Evolutionary conservation across 2,329 filamentous ascomycete species (phyloP), one percentile per base, ranked within the genome.

Genomic region (Epichloe gansuensis): DNA sequence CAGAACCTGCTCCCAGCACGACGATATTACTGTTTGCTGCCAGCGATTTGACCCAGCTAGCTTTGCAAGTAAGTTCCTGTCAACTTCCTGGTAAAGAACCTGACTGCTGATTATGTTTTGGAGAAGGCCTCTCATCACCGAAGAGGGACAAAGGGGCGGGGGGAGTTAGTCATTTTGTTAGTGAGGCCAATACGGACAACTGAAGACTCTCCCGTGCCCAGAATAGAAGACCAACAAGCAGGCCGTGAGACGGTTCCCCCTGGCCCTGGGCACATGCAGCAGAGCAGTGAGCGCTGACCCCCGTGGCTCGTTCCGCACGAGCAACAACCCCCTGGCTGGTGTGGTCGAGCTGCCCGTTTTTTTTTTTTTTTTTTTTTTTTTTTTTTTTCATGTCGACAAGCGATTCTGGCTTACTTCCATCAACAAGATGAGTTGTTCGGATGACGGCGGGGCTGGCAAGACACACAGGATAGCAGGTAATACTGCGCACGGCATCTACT

Each of bases 361-460:
- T 8, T 27, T 44, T 7, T 43, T 23, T 13, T 45, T 31, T 8
- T 27, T 44, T 7, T 43, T 23, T 13, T 45, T 31, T 25, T 11
- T 4, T 39, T 9, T 27, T 5, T 23, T 12, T 2, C 42, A 13
- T 27, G 17, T 25, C 23, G 17, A 23, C 17, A 21, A 1, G 27
- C 27, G 27, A 27, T 27, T 27, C 27, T 27, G 27, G 27, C 27
- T 27, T 27, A 7, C 8, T 45, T 45, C 25, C 21, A 13, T 31
- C 15, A 31, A 23, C 42, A 17, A 34, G 17, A 41, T 41, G 43
- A 51, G n/a, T 40, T 41, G 43, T 42, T 35, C 7, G 39, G n/a
- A 47, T 42, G 52, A 51, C n/a, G 49, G 48, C 27, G 39, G 40
- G 47, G 44, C 35, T 39, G 27, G 47, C 46, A 41, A 55, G 38